Evolutionary conservation across 352 stramenopile genomes (phyloP), one percentile per base, ranked within the genome.

Genomic region (Phytophthora agathidicida): DNA sequence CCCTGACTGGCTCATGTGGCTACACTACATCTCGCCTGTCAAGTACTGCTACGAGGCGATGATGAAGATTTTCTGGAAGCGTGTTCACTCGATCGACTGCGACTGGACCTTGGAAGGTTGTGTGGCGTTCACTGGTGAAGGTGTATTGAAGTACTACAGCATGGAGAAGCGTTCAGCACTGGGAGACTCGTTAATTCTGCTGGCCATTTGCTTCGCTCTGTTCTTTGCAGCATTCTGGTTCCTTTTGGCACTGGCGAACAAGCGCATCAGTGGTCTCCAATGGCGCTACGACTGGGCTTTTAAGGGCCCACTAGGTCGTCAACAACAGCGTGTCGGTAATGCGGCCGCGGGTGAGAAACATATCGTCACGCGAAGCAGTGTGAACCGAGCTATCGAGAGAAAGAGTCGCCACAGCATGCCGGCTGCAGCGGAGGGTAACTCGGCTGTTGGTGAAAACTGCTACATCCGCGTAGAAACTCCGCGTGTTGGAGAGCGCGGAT

Each of bases 21-120:
- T 87, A n/a, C 72, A 83, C 31, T 84, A 82, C 64, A 68, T 87
- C n/a, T 87, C 77, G 13, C 75, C 75, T 0, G 38, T 87, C 27
- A 80, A 79, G 46, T 87, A 81, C 56, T 62, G 48, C n/a, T 84
- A 73, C 37, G 71, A 78, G 11, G 71, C 70, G 2, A 26, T 82
- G 28, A 84, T 81, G 68, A 74, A 72, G 16, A 55, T 79, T 6
- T 84, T 80, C 56, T 87, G 77, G 77, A 60, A 68, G 43, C 65
- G 56, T 23, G 53, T 84, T 5, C 53, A 65, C 20, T 30, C 30
- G 0, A 71, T 87, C n/a, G 42, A 69, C 20, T 87, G 77, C 26
- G 33, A 68, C 37, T 44, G 47, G 8, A 65, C 60, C 7, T 24
- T 60, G 7, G 51, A 78, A 30, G 43, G 52, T 7, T 89, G 76